Evolutionary conservation across 495 filamentous ascomycete genomes (phyloP).

Genomic region (Elasticomyces elasticus): DNA sequence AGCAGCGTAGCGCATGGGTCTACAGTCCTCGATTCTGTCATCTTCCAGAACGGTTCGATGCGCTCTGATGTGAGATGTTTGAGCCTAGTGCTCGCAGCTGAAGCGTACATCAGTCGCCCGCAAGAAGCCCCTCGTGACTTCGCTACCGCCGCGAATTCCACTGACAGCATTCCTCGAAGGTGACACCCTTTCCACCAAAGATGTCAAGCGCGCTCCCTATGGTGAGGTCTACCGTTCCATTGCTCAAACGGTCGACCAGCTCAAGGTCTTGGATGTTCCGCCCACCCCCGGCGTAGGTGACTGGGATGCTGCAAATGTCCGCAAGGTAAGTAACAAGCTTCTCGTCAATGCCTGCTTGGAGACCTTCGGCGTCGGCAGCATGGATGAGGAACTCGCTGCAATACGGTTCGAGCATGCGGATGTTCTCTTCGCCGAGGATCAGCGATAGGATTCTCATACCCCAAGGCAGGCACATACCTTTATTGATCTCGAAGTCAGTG

Average conservation of each 20-base stretch:
- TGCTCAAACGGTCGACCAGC: conserved; percentile 62
- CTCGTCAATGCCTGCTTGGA: conserved; percentile 84
- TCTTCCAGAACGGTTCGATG: no score
- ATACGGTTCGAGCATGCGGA: conserved; percentile 69
- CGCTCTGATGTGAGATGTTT: no score
- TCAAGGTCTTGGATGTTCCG: conserved; percentile 69
- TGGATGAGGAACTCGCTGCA: conserved; percentile 96
- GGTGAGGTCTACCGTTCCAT: conserved; percentile 79
- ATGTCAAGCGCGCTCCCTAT: conserved; percentile 95
- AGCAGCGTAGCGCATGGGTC: no score
- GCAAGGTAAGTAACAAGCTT: conserved; percentile 66
- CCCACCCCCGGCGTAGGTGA: conserved; percentile 95
- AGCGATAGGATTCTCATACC: not conserved
- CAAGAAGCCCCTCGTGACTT: no score
- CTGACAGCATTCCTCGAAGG: conserved; percentile 72
- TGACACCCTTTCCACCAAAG: conserved; percentile 80
- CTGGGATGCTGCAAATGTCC: conserved; percentile 77
- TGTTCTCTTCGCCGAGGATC: conserved; percentile 50
- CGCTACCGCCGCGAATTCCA: conserved; percentile 52
- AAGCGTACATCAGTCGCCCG: no score
- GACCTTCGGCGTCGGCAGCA: conserved; percentile 94
- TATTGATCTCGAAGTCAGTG: conserved; percentile 85
- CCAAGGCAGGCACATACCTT: conserved; percentile 43
- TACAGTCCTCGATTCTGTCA: no score
- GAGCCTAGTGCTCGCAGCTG: no score